phyloP scores from a whole-genome alignment of 495 filamentous ascomycete species.

The Lasiosphaeriaceae sp. region DNA sequence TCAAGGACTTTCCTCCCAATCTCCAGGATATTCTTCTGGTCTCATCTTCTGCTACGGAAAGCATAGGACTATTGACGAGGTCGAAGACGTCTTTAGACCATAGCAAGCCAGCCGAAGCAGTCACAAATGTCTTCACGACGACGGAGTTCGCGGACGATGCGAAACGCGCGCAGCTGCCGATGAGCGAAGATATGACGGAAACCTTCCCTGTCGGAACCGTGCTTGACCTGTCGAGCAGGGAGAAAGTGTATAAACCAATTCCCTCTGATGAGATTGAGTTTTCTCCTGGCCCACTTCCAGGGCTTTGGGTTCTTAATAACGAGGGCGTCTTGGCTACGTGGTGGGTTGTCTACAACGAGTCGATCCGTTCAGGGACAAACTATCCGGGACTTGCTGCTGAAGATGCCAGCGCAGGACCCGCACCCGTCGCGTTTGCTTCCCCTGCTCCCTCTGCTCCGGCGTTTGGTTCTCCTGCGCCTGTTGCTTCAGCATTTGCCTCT shows the following conservation, averaged over 20 bases:
- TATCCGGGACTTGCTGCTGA: slow-evolving; percentile 65
- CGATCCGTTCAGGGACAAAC: slow-evolving; percentile 65
- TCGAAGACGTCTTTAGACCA: slow-evolving; percentile 61
- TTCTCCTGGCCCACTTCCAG: slow-evolving; percentile 80
- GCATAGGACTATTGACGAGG: slow-evolving; percentile 73
- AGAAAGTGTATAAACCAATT: slow-evolving; percentile 74
- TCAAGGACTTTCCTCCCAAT: slow-evolving; percentile 74
- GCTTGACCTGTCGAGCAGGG: slow-evolving; percentile 76
- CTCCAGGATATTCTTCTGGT: slow-evolving; percentile 77
- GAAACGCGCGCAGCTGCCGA: slow-evolving; percentile 70
- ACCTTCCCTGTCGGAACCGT: slow-evolving; percentile 78
- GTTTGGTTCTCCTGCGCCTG: slow-evolving; percentile 21
- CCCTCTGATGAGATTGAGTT: slow-evolving; percentile 66
- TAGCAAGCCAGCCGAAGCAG: slow-evolving; percentile 55
- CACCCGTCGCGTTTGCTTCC: slow-evolving; percentile 28
- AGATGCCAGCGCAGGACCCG: slow-evolving; percentile 20
- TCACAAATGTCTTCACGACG: slow-evolving; percentile 64
- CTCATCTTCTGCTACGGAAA: slow-evolving; percentile 69
- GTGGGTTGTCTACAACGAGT: slow-evolving; percentile 89
- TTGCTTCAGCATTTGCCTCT: slow-evolving; percentile 29
- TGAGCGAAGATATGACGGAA: slow-evolving; percentile 57
- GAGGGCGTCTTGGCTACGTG: slow-evolving; percentile 81
- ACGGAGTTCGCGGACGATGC: slow-evolving; percentile 73
- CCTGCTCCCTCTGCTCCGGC: slow-evolving; percentile 18
- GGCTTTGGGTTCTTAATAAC: slow-evolving; percentile 80